Evolutionary conservation across 495 filamentous ascomycete species (phyloP).

Genomic region (Penicillium bialowiezense): DNA sequence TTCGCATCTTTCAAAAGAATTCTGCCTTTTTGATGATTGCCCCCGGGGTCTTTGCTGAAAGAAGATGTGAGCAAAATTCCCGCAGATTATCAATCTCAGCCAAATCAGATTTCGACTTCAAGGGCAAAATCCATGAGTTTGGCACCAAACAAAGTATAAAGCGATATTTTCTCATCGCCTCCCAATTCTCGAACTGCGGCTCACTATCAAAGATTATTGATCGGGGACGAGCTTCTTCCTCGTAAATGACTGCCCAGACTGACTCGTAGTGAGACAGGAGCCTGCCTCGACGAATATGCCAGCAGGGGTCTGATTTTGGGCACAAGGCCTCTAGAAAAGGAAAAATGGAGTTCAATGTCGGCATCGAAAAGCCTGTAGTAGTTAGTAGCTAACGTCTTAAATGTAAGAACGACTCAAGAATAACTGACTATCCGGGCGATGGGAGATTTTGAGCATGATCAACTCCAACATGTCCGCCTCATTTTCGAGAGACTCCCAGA

Average conservation of each 20-base stretch:
- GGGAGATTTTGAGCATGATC: slow-evolving; percentile 8
- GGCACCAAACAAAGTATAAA: slow-evolving; percentile 11
- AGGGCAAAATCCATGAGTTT: background rate
- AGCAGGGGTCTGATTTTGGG: slow-evolving; percentile 8
- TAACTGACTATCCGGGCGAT: slow-evolving; percentile 12
- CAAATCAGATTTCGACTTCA: background rate
- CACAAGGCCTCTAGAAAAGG: slow-evolving; percentile 8
- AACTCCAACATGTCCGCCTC: slow-evolving; percentile 13
- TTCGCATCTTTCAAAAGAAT: background rate
- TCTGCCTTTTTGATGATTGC: background rate
- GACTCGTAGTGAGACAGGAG: slow-evolving; percentile 7
- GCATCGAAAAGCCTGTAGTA: slow-evolving; percentile 11
- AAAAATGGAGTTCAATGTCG: slow-evolving; percentile 12
- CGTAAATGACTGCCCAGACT: slow-evolving; percentile 9
- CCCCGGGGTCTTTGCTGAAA: background rate
- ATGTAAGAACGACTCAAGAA: background rate
- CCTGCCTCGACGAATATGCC: slow-evolving; percentile 12
- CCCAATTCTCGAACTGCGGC: slow-evolving; percentile 1
- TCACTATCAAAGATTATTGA: slow-evolving; percentile 4
- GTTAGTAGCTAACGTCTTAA: slow-evolving; percentile 1
- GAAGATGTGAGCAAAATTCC: background rate
- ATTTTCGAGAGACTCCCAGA: slow-evolving; percentile 9
- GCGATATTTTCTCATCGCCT: background rate
- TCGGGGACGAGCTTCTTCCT: background rate
- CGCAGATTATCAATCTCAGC: slow-evolving; percentile 3